Evolutionary conservation across 2,329 filamentous ascomycete genomes (phyloP), one percentile per base, ranked within the genome.

Genomic region (Cercospora sojina): DNA sequence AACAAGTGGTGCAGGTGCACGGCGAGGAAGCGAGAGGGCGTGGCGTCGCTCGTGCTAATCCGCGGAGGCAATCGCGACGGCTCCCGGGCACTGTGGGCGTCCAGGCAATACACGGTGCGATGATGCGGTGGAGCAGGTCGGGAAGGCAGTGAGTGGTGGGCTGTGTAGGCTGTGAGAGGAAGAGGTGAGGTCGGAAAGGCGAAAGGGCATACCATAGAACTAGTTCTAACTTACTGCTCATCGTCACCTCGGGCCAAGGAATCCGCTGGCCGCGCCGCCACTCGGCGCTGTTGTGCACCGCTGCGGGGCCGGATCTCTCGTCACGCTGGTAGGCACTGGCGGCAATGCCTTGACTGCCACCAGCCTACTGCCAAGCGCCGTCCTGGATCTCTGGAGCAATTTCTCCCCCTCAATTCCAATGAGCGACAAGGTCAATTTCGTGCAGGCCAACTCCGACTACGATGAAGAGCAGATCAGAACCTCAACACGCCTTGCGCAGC

Each of bases 381-480:
- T 49, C 20, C 18, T 49, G 18, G 20, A n/a, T n/a, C 16, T 38
- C 35, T 3, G 16, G 16, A 38, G 43, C 43, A 20, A 49, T 49
- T 23, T 49, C 43, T 23, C 9, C 10, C 18, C 12, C 27, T 51
- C 43, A 13, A n/a, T 13, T 27, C 47, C 53, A 55, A 66, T 66
- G 64, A 63, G 64, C 60, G 23, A 53, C 25, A 56, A 55, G 55
- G 27, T 47, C 47, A 62, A 65, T 27, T 72, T 71, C 60, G 67
- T 68, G 23, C 68, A 68, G 58, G 62, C 69, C 43, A 72, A 72
- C 29, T 58, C 65, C 13, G 66, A 67, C n/a, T 65, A 70, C 64
- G 66, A 70, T 51, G 53, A 70, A 31, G 59, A 66, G 49, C 62
- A 62, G 27, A 58, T 67, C 64, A 57, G 58, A 29, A 47, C 49